Evolutionary conservation across 2,329 filamentous ascomycete genomes (phyloP).

Genomic region (Aureobasidium sp.): DNA sequence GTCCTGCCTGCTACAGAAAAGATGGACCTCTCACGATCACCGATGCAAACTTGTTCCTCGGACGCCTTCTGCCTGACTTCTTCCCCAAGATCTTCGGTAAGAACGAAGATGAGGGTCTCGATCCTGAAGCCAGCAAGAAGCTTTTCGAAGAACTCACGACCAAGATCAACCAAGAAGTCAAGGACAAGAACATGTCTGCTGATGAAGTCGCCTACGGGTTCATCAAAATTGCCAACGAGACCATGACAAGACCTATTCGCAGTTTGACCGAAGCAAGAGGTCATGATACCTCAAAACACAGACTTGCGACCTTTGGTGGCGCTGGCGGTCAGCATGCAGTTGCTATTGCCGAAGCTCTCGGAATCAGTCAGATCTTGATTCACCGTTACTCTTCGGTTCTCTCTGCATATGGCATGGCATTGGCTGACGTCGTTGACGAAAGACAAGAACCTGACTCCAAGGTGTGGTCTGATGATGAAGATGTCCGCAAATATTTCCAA

Average conservation of each 20-base stretch:
- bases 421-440: conserved; percentile 90
- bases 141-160: conserved; percentile 69
- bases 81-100: conserved; percentile 94
- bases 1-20: conserved; percentile 86
- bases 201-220: conserved; percentile 89
- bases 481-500: conserved; percentile 56
- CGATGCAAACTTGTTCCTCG: conserved; percentile 81
- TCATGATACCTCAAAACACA: conserved; percentile 81
- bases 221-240: conserved; percentile 81
- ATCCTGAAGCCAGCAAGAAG: conserved; percentile 66
- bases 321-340: conserved; percentile 88
- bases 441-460: conserved; percentile 68
- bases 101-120: conserved; percentile 74
- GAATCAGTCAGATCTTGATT: conserved; percentile 77
- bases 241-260: conserved; percentile 84
- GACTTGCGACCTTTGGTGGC: conserved; percentile 87
- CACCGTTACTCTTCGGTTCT: conserved; percentile 84
- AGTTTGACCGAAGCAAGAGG: conserved; percentile 89
- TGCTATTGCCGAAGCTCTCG: conserved; percentile 79
- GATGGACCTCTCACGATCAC: conserved; percentile 87
- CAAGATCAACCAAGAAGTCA: conserved; percentile 68
- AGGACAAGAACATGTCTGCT: conserved; percentile 56
- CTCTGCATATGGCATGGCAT: conserved; percentile 85
- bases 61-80: conserved; percentile 78
- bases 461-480: conserved; percentile 51